These are phyloP conservation scores for Wickerhamomyces sp. DNA, from an alignment of 1,139 yeast species.

Conservation along the genomic window DNA sequence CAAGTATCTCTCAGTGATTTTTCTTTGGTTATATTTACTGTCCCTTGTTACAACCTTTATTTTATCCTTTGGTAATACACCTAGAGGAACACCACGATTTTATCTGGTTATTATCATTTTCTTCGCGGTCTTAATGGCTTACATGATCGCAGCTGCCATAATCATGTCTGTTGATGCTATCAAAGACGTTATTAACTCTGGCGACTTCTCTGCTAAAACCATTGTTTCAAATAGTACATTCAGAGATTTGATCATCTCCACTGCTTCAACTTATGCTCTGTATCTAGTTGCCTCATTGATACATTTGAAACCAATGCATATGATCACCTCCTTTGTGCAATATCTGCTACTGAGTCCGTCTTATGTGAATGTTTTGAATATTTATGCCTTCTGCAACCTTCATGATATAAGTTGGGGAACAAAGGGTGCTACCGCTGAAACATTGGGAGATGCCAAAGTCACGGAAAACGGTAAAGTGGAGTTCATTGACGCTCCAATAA, in stretches of 20 bases:
- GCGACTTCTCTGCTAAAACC: constrained; percentile 27
- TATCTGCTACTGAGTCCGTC: constrained; percentile 85
- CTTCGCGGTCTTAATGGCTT: constrained; percentile 89
- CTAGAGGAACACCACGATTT: constrained; percentile 82
- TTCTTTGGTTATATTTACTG: constrained; percentile 85
- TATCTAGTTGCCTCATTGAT: constrained; percentile 75
- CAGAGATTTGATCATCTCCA: constrained; percentile 83
- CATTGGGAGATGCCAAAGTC: constrained; percentile 60
- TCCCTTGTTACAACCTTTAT: constrained; percentile 90
- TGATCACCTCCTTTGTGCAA: constrained; percentile 80
- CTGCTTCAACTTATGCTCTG: constrained; percentile 77
- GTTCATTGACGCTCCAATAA: constrained; percentile 63
- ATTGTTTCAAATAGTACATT: constrained; percentile 54
- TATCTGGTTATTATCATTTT: constrained; percentile 81
- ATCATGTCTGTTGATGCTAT: constrained; percentile 78
- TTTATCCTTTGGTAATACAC: constrained; percentile 89
- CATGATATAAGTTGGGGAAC: constrained; percentile 99
- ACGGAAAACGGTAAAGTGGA: constrained; percentile 74
- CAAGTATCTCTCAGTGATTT: constrained; percentile 68
- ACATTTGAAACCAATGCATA: constrained; percentile 94
- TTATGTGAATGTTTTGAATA: constrained; percentile 79
- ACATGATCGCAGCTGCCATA: constrained; percentile 86
- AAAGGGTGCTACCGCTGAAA: constrained; percentile 72
- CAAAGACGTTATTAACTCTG: constrained; percentile 28
- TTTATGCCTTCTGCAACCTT: constrained; percentile 92